Conservation (phyloP, 768 basidiomycete genomes). For the Cystobasidium ongulense region DNA sequence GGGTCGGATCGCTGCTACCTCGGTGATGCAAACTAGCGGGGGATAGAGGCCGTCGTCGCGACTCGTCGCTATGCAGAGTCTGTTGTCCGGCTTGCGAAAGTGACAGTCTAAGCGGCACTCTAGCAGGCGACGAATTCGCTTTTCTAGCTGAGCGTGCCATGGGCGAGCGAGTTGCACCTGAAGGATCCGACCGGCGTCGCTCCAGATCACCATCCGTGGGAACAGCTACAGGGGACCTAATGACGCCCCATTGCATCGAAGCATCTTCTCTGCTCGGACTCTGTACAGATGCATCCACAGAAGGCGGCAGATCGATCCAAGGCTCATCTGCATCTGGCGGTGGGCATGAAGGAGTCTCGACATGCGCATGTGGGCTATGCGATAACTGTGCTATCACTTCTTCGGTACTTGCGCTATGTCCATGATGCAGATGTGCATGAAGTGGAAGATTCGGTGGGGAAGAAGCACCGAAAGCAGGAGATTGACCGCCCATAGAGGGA, state of each 20-base stretch:
- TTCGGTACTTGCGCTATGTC: not conserved
- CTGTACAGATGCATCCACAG: not conserved
- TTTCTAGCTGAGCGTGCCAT: not conserved
- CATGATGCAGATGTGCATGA: not conserved
- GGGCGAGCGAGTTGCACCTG: not conserved
- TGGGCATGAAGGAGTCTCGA: not conserved
- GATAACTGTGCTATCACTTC: not conserved
- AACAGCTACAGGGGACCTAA: not conserved
- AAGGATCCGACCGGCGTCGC: not conserved
- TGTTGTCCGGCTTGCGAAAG: not conserved
- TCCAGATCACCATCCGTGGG: not conserved
- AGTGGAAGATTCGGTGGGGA: not conserved
- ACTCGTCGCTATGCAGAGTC: not conserved
- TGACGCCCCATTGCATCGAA: not conserved
- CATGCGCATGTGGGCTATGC: not conserved
- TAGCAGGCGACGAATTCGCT: not conserved
- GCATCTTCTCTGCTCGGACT: not conserved
- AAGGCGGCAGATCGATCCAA: conserved; percentile 12
- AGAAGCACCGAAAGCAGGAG: not conserved
- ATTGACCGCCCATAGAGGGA: not conserved
- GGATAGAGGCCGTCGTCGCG: not conserved
- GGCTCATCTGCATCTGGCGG: conserved; percentile 18
- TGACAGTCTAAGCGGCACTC: not conserved
- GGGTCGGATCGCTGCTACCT: not conserved
- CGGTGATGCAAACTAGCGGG: not conserved